These are phyloP conservation scores for Darksidea phi DNA, from an alignment of 495 filamentous ascomycete species.

Conservation along the genomic window DNA sequence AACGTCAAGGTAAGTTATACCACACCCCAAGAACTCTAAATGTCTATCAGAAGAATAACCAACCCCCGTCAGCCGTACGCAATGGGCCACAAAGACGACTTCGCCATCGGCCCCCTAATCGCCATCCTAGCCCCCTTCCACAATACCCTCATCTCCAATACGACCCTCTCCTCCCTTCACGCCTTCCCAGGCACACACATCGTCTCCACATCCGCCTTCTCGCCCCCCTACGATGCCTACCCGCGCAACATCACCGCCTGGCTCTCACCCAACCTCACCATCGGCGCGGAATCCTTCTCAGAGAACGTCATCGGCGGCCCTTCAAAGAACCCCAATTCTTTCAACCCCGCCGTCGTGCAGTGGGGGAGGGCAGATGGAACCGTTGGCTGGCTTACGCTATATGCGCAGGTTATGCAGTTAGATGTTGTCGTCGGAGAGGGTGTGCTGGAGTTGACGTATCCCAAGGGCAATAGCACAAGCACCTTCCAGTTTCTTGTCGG, in stretches of 20 bases:
- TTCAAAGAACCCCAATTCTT: conserved; percentile 13
- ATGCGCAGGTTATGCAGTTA: conserved; percentile 17
- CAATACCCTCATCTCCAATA: conserved; percentile 18
- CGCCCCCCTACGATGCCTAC: conserved; percentile 21
- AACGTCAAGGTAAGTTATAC: conserved; percentile 5
- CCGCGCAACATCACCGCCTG: conserved; percentile 25
- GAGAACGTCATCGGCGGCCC: conserved; percentile 24
- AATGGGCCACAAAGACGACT: conserved; percentile 25
- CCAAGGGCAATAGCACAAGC: conserved; percentile 12
- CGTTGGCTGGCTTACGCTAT: conserved; percentile 15
- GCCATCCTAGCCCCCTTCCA: conserved; percentile 25
- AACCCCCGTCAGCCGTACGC: conserved; percentile 23
- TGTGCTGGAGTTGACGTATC: conserved; percentile 14
- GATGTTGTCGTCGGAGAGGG: conserved; percentile 10
- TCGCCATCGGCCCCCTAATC: conserved; percentile 19
- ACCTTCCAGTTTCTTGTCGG: conserved; percentile 14
- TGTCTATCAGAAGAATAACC: not conserved
- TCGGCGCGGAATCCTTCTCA: conserved; percentile 24
- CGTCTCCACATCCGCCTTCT: conserved; percentile 20
- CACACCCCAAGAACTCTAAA: not conserved
- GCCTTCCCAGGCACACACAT: conserved; percentile 21
- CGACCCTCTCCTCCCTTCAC: not conserved
- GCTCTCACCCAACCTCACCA: conserved; percentile 21
- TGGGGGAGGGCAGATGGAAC: conserved; percentile 18
- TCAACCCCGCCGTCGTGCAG: conserved; percentile 27